Conservation (phyloP, 2,329 filamentous ascomycete genomes). For the Helotiales sp. region DNA sequence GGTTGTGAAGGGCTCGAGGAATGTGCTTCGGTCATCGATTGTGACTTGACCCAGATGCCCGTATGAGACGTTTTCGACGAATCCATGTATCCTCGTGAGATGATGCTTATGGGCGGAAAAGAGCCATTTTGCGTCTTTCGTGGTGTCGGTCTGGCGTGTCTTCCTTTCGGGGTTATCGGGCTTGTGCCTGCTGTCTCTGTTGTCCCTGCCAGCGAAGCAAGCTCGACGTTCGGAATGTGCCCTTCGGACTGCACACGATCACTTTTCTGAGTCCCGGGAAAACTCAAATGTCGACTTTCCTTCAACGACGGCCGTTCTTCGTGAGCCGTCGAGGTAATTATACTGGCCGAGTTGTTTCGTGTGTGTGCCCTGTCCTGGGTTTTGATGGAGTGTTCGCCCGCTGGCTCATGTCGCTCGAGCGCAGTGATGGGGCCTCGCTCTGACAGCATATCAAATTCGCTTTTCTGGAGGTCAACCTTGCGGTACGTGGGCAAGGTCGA, state of each 20-base stretch:
- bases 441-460: not conserved
- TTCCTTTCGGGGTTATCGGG: not conserved
- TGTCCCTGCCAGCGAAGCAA: not conserved
- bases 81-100: constrained; percentile 24
- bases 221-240: not conserved
- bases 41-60: constrained; percentile 31
- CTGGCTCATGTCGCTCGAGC: not conserved
- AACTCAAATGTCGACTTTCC: not conserved
- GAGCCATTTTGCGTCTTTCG: not conserved
- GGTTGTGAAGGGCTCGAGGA: constrained; percentile 4
- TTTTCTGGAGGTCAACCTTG: not conserved
- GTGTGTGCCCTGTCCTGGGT: not conserved
- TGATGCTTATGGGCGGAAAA: constrained; percentile 30
- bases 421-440: not conserved
- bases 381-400: not conserved
- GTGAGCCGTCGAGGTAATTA: not conserved
- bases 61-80: constrained; percentile 19
- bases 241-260: too few species aligned
- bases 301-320: not conserved
- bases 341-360: not conserved
- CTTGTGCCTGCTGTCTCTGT: not conserved
- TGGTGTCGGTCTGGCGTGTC: not conserved
- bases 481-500: not conserved
- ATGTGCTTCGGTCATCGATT: constrained; percentile 17
- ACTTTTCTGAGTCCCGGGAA: too few species aligned